Evolutionary conservation across 225 moss, liverwort and hornwort species (phyloP).

Genomic region (Sphagnum tenellum): DNA sequence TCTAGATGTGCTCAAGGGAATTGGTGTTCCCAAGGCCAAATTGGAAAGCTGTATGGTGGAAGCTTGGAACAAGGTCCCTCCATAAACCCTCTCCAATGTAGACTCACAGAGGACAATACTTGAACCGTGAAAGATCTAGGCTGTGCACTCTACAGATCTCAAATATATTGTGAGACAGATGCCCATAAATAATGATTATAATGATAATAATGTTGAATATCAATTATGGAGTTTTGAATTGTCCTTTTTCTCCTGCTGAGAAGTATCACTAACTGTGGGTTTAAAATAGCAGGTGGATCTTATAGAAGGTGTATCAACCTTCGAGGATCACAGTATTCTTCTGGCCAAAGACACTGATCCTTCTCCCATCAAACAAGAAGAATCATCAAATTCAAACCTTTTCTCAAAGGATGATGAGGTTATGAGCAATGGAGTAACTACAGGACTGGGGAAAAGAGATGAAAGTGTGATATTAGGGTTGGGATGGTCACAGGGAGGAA

Average conservation of each 20-base stretch:
- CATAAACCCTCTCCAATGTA: no score
- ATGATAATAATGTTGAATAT: not conserved
- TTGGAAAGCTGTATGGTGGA: constrained; percentile 54
- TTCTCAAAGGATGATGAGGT: not conserved
- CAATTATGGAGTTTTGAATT: not conserved
- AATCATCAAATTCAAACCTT: not conserved
- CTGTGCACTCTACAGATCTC: no score
- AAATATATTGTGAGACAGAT: no score
- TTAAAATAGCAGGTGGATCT: constrained; percentile 32
- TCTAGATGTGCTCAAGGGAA: constrained; percentile 52
- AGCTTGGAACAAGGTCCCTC: constrained; percentile 78
- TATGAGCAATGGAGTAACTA: not conserved
- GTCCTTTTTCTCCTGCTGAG: not conserved
- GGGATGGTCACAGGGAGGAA: constrained; percentile 18
- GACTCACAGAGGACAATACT: no score
- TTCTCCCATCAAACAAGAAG: constrained; percentile 18
- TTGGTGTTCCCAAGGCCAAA: constrained; percentile 63
- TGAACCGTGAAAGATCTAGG: no score
- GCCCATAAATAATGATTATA: not conserved
- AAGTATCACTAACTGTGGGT: not conserved
- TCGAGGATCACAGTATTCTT: constrained; percentile 4
- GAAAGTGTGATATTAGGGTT: constrained; percentile 20
- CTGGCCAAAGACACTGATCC: constrained; percentile 17
- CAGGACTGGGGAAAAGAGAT: not conserved
- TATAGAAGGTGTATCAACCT: constrained; percentile 21